phyloP scores from a whole-genome alignment of 345 rosid genomes.

The Brassica juncea region DNA sequence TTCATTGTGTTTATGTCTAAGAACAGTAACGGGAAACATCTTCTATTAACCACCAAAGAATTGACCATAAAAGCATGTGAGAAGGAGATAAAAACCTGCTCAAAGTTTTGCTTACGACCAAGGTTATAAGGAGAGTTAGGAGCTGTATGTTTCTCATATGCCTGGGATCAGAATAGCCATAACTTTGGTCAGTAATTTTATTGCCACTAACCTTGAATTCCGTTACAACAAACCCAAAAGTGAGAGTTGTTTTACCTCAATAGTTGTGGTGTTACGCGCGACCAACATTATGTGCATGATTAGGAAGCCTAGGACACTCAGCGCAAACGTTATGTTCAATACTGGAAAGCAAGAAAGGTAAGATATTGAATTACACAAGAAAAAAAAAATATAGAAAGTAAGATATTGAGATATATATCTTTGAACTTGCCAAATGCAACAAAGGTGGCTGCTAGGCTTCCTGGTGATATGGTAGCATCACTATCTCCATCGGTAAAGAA shows the following conservation, averaged over 20 bases:
- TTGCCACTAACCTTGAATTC: not conserved
- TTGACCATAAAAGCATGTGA: not conserved
- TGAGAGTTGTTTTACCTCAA: slow-evolving; percentile 59
- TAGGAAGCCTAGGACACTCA: slow-evolving; percentile 81
- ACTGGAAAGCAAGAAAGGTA: slow-evolving; percentile 45
- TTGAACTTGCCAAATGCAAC: slow-evolving; percentile 65
- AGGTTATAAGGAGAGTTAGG: slow-evolving; percentile 77
- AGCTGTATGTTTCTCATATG: slow-evolving; percentile 68
- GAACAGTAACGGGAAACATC: not conserved
- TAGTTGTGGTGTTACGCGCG: slow-evolving; percentile 68
- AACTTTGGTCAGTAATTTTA: slow-evolving; percentile 5
- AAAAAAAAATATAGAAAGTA: not conserved
- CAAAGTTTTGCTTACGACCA: slow-evolving; percentile 73
- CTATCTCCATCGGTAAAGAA: slow-evolving; percentile 61
- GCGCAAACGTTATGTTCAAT: slow-evolving; percentile 70
- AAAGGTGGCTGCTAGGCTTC: slow-evolving; percentile 68
- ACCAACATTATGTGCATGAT: slow-evolving; percentile 72
- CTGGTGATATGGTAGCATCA: slow-evolving; percentile 66
- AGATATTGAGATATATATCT: not conserved
- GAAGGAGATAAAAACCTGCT: slow-evolving; percentile 53
- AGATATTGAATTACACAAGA: not conserved
- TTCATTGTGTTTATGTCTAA: slow-evolving; percentile 1
- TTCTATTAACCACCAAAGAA: not conserved
- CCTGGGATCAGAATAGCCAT: slow-evolving; percentile 43
- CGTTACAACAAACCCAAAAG: slow-evolving; percentile 1